Evolutionary conservation across 192 early-diverging fungal species (phyloP).

Genomic region (Pilaira anomala): DNA sequence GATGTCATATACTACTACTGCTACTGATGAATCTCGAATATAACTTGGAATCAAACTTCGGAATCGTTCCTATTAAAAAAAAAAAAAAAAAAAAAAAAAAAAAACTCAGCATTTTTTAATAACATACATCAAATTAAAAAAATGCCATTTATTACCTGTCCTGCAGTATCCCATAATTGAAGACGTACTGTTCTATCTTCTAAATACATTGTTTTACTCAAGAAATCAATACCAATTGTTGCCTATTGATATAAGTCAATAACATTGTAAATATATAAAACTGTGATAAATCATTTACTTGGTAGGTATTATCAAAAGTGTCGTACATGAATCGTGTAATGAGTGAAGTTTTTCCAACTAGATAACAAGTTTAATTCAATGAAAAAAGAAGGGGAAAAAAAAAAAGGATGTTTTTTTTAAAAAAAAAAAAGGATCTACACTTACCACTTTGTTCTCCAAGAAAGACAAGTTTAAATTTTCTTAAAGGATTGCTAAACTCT

Average conservation of each 20-base stretch:
- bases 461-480: conserved; percentile 98
- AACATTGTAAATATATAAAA: neutral
- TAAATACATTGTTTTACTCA: conserved; percentile 99
- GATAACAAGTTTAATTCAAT: conserved; percentile 99
- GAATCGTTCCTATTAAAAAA: conserved; percentile 82
- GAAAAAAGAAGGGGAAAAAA: conserved; percentile 2
- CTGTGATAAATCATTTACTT: conserved; percentile 39
- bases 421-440: too few species aligned
- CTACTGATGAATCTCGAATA: conserved; percentile 97
- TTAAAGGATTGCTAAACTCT: conserved; percentile 55
- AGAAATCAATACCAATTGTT: conserved; percentile 99
- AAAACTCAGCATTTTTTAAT: neutral
- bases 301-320: conserved; percentile 99
- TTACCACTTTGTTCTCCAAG: conserved; percentile 98
- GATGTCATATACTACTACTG: conserved; percentile 96
- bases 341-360: conserved; percentile 56
- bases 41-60: conserved; percentile 95
- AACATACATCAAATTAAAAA: neutral
- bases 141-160: conserved; percentile 59
- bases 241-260: conserved; percentile 55
- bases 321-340: conserved; percentile 99
- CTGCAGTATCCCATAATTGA: conserved; percentile 99
- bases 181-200: conserved; percentile 97
- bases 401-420: too few species aligned
- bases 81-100: neutral